A percentile compares a stretch with the other conserved stretches of the same genome.
Evolutionary conservation across 371 early-diverging fungal genomes (phyloP).

Genomic region (Haplosporangium sp.): DNA sequence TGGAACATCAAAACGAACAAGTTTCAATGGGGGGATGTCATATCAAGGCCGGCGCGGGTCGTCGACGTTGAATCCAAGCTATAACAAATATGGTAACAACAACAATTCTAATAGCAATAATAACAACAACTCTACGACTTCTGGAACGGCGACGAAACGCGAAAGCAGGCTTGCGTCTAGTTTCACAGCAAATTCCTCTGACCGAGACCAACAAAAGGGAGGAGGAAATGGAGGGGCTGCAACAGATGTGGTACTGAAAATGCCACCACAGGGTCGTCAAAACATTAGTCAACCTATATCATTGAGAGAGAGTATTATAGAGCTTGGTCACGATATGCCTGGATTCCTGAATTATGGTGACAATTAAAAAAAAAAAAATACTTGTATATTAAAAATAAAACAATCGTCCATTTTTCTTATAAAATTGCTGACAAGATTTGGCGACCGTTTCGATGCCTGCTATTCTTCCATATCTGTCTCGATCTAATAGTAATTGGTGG

Average conservation of each 20-base stretch:
- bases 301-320: constrained; percentile 28
- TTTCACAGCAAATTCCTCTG: neutral
- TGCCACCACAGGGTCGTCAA: neutral
- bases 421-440: too few species aligned
- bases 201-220: too few species aligned
- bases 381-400: neutral
- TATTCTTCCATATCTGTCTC: too few species aligned
- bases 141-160: neutral
- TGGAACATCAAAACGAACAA: constrained; percentile 4
- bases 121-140: neutral
- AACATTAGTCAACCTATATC: neutral
- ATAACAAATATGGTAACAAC: constrained; percentile 17
- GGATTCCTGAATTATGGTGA: constrained; percentile 33
- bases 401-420: too few species aligned
- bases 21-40: constrained; percentile 2
- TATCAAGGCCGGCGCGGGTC: constrained; percentile 24
- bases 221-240: too few species aligned
- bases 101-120: neutral
- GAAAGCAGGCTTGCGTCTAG: neutral
- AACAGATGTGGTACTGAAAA: neutral
- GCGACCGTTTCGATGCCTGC: too few species aligned
- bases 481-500: too few species aligned
- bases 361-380: constrained; percentile 1
- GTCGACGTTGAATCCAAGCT: constrained; percentile 33
- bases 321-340: constrained; percentile 27